A percentile compares a stretch with the other conserved stretches of the same genome.
phyloP scores from a whole-genome alignment of 2,329 filamentous ascomycete species.

The Epichloe baconii region DNA sequence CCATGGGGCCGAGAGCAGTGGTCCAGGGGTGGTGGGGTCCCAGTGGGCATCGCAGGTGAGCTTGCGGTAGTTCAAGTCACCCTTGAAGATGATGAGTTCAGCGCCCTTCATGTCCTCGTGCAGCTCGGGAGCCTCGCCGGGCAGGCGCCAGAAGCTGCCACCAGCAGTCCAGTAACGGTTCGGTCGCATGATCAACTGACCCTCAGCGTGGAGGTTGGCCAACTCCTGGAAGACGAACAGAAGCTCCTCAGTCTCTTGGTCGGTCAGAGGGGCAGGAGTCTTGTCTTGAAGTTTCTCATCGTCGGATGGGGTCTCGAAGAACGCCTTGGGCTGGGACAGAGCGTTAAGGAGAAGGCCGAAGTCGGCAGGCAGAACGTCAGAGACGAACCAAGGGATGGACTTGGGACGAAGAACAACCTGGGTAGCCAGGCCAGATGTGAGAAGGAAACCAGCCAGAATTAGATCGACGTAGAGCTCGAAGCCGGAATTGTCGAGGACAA shows the following conservation, averaged over 20 bases:
- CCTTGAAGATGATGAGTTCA: conserved; percentile 91
- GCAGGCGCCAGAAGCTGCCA: conserved; percentile 82
- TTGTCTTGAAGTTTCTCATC: conserved; percentile 47
- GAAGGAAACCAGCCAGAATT: conserved; percentile 77
- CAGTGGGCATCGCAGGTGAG: conserved; percentile 70
- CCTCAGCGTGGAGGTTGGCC: conserved; percentile 68
- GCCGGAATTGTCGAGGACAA: conserved; percentile 92
- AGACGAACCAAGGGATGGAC: conserved; percentile 95
- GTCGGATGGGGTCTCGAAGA: conserved; percentile 65
- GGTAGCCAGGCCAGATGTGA: conserved; percentile 75
- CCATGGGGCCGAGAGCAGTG: conserved; percentile 74
- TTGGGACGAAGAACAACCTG: conserved; percentile 85
- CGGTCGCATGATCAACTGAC: conserved; percentile 68
- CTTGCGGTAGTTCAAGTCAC: conserved; percentile 93
- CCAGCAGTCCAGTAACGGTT: conserved; percentile 86
- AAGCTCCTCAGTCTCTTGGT: conserved; percentile 54
- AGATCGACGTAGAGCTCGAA: conserved; percentile 97
- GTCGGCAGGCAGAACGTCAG: conserved; percentile 78
- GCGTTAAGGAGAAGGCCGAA: conserved; percentile 72
- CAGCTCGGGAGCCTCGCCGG: conserved; percentile 51
- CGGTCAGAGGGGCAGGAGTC: conserved; percentile 47
- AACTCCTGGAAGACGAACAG: conserved; percentile 71
- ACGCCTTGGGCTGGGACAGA: conserved; percentile 61
- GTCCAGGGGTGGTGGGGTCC: conserved; percentile 78
- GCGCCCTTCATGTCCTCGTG: conserved; percentile 67